These are phyloP conservation scores for Paramarasmius palmivorus DNA, from an alignment of 1,284 basidiomycete species.

Conservation along the genomic window DNA sequence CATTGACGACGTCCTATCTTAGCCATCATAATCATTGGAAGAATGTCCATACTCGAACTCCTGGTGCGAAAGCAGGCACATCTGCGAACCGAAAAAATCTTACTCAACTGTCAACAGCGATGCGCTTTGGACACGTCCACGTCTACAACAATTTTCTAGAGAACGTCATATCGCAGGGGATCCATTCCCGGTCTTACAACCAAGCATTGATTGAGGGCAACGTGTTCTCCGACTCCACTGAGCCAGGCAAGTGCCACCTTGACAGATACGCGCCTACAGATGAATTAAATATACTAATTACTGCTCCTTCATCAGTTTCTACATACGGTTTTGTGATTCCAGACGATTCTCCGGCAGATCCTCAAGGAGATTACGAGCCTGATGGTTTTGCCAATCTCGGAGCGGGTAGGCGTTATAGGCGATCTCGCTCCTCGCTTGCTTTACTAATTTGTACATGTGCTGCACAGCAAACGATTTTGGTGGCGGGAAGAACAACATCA, in stretches of 20 bases:
- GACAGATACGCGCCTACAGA: neutral
- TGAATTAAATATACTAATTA: neutral
- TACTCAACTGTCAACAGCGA: constrained; percentile 13
- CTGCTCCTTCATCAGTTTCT: constrained; percentile 15
- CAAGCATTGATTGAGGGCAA: constrained; percentile 26
- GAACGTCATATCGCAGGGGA: constrained; percentile 24
- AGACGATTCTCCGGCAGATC: constrained; percentile 23
- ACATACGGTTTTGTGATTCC: constrained; percentile 26
- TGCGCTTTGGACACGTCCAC: constrained; percentile 23
- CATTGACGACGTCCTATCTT: neutral
- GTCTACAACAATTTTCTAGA: constrained; percentile 25
- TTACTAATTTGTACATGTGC: neutral
- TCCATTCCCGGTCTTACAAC: constrained; percentile 22
- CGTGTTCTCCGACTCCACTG: constrained; percentile 22
- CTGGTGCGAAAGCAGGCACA: constrained; percentile 12
- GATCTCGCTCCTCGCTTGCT: neutral
- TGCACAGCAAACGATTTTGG: constrained; percentile 22
- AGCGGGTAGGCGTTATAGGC: constrained; percentile 16
- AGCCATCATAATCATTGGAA: constrained; percentile 25
- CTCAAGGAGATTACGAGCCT: constrained; percentile 22
- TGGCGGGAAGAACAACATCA: constrained; percentile 23
- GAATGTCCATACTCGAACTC: constrained; percentile 25
- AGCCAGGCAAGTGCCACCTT: constrained; percentile 17
- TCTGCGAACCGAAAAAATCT: neutral
- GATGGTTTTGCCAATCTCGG: constrained; percentile 25